Conservation (phyloP, 225 moss, liverwort and hornwort species). For the Sphagnum contortum region DNA sequence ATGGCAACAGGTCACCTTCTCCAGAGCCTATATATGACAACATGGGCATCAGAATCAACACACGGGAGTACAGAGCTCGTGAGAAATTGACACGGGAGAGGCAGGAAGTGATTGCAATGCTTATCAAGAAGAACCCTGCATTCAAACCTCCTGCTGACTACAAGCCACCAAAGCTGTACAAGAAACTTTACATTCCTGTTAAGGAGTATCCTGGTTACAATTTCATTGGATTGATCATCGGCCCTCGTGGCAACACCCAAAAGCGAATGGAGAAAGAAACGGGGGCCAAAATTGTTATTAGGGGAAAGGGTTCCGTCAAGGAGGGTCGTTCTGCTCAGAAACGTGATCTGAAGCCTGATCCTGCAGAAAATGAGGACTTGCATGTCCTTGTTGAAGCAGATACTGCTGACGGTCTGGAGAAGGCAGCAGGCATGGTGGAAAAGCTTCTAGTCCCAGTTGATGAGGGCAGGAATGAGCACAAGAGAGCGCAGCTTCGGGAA, state of each 20-base stretch:
- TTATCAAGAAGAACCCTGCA: constrained; percentile 96
- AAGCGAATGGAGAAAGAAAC: constrained; percentile 99
- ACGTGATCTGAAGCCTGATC: constrained; percentile 94
- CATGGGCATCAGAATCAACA: constrained; percentile 97
- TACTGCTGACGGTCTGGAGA: constrained; percentile 83
- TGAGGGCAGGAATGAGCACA: constrained; percentile 95
- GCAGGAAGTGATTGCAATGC: constrained; percentile 94
- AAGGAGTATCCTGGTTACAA: constrained; percentile 99
- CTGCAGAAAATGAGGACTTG: constrained; percentile 92
- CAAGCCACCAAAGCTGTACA: constrained; percentile 94
- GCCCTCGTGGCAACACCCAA: constrained; percentile 95
- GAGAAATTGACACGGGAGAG: constrained; percentile 95
- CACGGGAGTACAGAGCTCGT: constrained; percentile 89
- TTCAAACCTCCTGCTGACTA: constrained; percentile 99
- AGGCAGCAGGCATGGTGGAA: constrained; percentile 97
- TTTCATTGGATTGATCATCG: constrained; percentile 93
- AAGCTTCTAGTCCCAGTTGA: constrained; percentile 91
- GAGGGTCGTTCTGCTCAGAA: constrained; percentile 96
- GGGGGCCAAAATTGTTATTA: constrained; percentile 93
- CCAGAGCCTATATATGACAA: constrained; percentile 97
- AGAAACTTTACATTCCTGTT: constrained; percentile 91
- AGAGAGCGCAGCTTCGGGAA: constrained; percentile 88
- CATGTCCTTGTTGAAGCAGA: constrained; percentile 96
- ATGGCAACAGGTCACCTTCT: constrained; percentile 91
- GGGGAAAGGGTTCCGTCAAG: constrained; percentile 96